A percentile compares a stretch with the other conserved stretches of the same genome.
phyloP scores from a whole-genome alignment of 164 flowering plant species.

The Vitis rupestris region DNA sequence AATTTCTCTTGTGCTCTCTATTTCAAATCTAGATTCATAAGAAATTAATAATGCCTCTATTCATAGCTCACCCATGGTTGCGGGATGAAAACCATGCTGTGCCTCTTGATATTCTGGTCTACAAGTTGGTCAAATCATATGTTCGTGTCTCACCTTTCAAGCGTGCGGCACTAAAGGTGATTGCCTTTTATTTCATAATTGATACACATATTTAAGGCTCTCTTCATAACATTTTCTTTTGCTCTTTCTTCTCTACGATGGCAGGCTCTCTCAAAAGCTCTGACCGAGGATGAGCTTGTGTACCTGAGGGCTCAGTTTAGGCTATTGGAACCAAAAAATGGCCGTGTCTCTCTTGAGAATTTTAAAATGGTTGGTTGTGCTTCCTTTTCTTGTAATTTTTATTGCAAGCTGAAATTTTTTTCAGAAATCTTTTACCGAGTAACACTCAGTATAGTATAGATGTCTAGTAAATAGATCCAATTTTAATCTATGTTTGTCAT shows the following conservation, averaged over 20 bases:
- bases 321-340: constrained; percentile 65
- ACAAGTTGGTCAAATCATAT: constrained; percentile 85
- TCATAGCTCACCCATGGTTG: constrained; percentile 97
- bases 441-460: not conserved
- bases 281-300: constrained; percentile 56
- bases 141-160: constrained; percentile 80
- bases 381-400: not conserved
- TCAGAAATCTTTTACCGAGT: too few species aligned
- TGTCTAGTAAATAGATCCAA: not conserved
- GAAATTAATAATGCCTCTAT: constrained; percentile 11
- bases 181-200: not conserved
- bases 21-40: not conserved
- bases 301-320: constrained; percentile 59
- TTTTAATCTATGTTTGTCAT: not conserved
- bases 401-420: not conserved
- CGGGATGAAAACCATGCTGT: constrained; percentile 49
- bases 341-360: constrained; percentile 48
- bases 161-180: constrained; percentile 89
- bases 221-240: not conserved
- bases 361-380: constrained; percentile 50
- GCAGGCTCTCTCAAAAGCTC: constrained; percentile 73
- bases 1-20: not conserved
- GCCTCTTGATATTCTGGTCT: constrained; percentile 77
- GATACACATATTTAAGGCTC: not conserved
- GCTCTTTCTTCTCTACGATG: not conserved